Percentiles rank a stretch among this genome's conserved stretches.
These are phyloP conservation scores for Ambispora gerdemannii DNA, from an alignment of 192 early-diverging fungal genomes.

Conservation along the genomic window DNA sequence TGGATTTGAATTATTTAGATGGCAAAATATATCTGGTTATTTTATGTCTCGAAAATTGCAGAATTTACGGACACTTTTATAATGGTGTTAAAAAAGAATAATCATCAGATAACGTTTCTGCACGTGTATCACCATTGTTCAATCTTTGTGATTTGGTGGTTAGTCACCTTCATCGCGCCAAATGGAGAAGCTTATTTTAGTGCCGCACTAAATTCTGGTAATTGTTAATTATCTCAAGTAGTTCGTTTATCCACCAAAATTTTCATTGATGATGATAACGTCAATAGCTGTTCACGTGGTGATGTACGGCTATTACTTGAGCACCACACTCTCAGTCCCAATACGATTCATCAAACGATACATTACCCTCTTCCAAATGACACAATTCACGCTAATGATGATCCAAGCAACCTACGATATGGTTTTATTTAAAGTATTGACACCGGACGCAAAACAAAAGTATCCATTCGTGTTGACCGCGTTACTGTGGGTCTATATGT, in stretches of 20 bases:
- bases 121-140: constrained; percentile 67
- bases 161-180: constrained; percentile 52
- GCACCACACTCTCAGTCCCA: constrained; percentile 48
- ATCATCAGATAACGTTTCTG: constrained; percentile 63
- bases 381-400: constrained; percentile 61
- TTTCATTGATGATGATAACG: too few relatives aligned
- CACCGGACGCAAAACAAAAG: constrained; percentile 28
- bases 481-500: constrained; percentile 63
- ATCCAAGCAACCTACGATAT: constrained; percentile 52
- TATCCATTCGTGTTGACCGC: constrained; percentile 50
- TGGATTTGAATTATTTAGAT: constrained; percentile 38
- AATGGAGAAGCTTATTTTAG: constrained; percentile 51
- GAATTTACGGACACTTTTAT: constrained; percentile 67
- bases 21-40: constrained; percentile 64
- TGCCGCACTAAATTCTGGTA: constrained; percentile 28
- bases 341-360: constrained; percentile 61
- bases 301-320: constrained; percentile 68
- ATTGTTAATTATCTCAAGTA: too few relatives aligned
- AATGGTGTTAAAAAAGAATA: constrained; percentile 68
- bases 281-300: constrained; percentile 56
- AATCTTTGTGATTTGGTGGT: constrained; percentile 64
- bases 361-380: constrained; percentile 65
- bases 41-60: constrained; percentile 60
- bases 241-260: too few relatives aligned
- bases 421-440: constrained; percentile 37